Base-by-base conservation (phyloP, 1,284 basidiomycete species). In the Puccinia novopanici region DNA sequence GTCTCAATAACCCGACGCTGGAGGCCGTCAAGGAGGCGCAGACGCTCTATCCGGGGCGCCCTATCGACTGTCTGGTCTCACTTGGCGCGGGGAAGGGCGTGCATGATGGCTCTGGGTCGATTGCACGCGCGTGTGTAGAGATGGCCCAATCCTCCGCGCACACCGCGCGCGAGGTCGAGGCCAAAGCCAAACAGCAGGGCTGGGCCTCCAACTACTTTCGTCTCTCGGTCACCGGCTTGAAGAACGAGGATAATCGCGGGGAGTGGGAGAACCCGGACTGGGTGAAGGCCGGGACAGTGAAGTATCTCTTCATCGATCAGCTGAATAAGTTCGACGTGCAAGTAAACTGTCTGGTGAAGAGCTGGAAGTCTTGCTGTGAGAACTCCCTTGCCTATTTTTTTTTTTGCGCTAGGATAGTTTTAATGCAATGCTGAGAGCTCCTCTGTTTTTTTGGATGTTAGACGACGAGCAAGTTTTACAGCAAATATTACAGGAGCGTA, bases 11-110 rank as follows among this genome's bases (percentile, higher is more conserved):
- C 34, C 78, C 78, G 50, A 24, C 57, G 19, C 48, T 67, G 42
- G 78, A 73, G 61, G 78, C 71, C 0, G 59, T 80, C 0, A 55
- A 19, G 61, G 78, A 80, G 42, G 78, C 71, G 4, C 34, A 71
- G 40, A 52, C 24, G 22, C 54, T 80, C 15, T 80, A 42, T 45
- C 57, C 71, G 1, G 70, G 71, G 15, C 55, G 78, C 13, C 30
- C 27, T 17, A 80, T 80, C 22, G 71, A 74, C 50, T 67, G 40
- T 54, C 57, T 80, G 15, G 27, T 80, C 30, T 80, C 78, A 1
- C 55, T 80, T 17, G 78, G 78, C 30, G 78, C 78, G 15, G 78
- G 78, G 1, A 73, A 59, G 22, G 75, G 75, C 12, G 27, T 48
- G 2, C 24, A 52, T 19, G 17, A 27, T n/a, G 42, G 57, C 24